Evolutionary conservation across 345 rosid genomes (phyloP).

Genomic region (Laguncularia racemosa): DNA sequence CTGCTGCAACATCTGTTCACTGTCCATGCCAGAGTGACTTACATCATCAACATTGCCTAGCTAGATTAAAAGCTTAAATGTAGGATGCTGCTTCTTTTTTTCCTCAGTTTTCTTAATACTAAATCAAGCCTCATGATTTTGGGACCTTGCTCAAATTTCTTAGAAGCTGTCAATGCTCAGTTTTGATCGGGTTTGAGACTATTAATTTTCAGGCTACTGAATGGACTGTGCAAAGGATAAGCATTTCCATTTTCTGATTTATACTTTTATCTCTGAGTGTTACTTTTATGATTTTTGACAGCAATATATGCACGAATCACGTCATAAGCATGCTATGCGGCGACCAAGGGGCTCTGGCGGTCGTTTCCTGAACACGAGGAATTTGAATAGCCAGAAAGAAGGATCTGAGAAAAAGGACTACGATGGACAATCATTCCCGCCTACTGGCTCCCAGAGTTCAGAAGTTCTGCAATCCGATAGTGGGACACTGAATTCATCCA

Average conservation of each 20-base stretch:
- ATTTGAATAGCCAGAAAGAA: slow-evolving; percentile 14
- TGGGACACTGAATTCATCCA: slow-evolving; percentile 55
- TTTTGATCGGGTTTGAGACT: background rate
- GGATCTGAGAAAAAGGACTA: slow-evolving; percentile 25
- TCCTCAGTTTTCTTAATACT: background rate
- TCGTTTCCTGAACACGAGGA: slow-evolving; percentile 79
- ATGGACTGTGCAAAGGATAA: too few relatives aligned
- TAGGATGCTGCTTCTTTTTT: too few relatives aligned
- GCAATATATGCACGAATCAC: slow-evolving; percentile 89
- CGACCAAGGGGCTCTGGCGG: slow-evolving; percentile 97
- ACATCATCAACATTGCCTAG: too few relatives aligned
- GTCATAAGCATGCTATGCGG: slow-evolving; percentile 94
- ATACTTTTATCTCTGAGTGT: background rate
- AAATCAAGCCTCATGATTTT: background rate
- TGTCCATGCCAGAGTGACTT: background rate
- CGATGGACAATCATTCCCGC: slow-evolving; percentile 19
- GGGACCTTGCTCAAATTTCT: background rate
- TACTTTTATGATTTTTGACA: slow-evolving; percentile 18
- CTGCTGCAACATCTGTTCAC: background rate
- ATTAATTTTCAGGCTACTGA: background rate
- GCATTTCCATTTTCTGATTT: background rate
- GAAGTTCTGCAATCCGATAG: slow-evolving; percentile 73
- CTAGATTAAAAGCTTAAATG: too few relatives aligned
- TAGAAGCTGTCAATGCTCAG: background rate
- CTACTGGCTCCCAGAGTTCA: slow-evolving; percentile 67